Base-by-base conservation (phyloP, 768 basidiomycete genomes). In the Mycena galopus region DNA sequence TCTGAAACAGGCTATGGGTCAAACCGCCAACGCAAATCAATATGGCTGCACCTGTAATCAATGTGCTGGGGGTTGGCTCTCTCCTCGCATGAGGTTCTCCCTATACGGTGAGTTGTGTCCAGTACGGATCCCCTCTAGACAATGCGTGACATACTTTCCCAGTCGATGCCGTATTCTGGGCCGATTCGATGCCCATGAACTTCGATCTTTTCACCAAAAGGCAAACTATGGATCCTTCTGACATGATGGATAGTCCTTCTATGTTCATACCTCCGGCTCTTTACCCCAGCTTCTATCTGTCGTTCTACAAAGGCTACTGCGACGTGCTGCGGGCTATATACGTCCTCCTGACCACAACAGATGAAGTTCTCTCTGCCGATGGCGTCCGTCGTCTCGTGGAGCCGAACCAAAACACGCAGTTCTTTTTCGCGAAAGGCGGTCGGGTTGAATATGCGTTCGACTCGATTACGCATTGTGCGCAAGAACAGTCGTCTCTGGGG, bases 291-390 rank as follows among this genome's bases (percentile, higher is more conserved):
- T 42, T 75, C 25, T 76, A 65, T 71, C 68, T 75, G 30, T 67
- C 79, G 19, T 78, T 81, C 56, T 81, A 80, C 63, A 67, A 77
- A 29, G 81, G 80, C 25, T 80, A 79, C 73, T 72, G 76, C 47
- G 69, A 71, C 44, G 76, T 81, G n/a, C 66, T 81, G 53, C 30
- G 72, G 17, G 73, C 53, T 17, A 77, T 79, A 63, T 66, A 65
- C 29, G 58, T 67, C 23, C 66, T 80, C 58, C 67, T 81, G 35
- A 39, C 33, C 19, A 9, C 44, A 19, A 72, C 66, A 1, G 35
- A 62, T 27, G 39, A 61, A 29, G 58, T 72, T 8, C 56, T 74
- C 51, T 65, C 63, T 21, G 67, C 39, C 0, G 50, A 23, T 12
- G 64, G 44, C 32, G 58, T 73, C 47, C 37, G 30, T 2, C 63